A percentile compares a stretch with the other conserved stretches of the same genome.
These are phyloP conservation scores for Ogataea hybrid DNA, from an alignment of 1,139 yeast species.

Conservation along the genomic window DNA sequence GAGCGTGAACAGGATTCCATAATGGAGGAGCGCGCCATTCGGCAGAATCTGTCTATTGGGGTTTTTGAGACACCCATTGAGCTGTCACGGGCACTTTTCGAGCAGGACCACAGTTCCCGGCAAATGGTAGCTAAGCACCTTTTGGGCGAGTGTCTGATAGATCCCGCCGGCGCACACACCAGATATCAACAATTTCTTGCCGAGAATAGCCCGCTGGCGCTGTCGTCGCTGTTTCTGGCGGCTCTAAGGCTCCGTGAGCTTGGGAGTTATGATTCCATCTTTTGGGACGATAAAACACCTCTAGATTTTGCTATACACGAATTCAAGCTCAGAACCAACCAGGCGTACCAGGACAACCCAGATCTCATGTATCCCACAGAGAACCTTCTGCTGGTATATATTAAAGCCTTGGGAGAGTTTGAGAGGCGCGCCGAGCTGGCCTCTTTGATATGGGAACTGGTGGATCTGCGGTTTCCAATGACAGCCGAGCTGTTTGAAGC, in stretches of 20 bases:
- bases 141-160: constrained; percentile 44
- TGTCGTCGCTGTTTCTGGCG: constrained; percentile 42
- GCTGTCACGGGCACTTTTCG: constrained; percentile 26
- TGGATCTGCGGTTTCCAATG: constrained; percentile 48
- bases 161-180: constrained; percentile 38
- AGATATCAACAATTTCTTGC: constrained; percentile 32
- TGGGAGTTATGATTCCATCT: constrained; percentile 10
- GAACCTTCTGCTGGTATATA: constrained; percentile 50
- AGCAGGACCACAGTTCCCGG: constrained; percentile 17
- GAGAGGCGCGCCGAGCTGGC: constrained; percentile 50
- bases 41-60: constrained; percentile 5
- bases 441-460: constrained; percentile 58
- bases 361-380: constrained; percentile 44
- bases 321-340: constrained; percentile 42
- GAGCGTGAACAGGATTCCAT: constrained; percentile 4
- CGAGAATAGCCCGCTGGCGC: constrained; percentile 37
- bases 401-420: constrained; percentile 47
- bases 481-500: constrained; percentile 36
- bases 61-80: constrained; percentile 16
- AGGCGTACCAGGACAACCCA: constrained; percentile 25
- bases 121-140: constrained; percentile 25
- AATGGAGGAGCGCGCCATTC: constrained; percentile 4
- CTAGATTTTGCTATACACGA: constrained; percentile 62
- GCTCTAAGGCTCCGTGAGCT: constrained; percentile 24
- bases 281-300: constrained; percentile 36